Conservation (phyloP, 2,329 filamentous ascomycete species). For the Diplodia seriata region DNA sequence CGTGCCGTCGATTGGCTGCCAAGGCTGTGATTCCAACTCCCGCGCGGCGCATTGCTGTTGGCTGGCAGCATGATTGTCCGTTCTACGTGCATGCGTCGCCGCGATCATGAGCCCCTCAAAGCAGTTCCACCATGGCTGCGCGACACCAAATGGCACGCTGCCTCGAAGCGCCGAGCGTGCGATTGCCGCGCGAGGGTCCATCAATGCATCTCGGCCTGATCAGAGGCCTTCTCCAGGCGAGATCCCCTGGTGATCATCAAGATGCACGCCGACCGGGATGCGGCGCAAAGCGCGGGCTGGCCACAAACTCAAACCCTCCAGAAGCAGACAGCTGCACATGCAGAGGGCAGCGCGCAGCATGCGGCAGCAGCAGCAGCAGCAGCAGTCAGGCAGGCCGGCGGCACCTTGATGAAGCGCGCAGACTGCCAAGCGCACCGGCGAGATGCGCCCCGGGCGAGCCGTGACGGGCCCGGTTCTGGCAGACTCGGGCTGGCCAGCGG, state of each 20-base stretch:
- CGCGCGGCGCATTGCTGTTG: constrained; percentile 12
- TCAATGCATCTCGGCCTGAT: constrained; percentile 18
- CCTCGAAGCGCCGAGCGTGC: constrained; percentile 10
- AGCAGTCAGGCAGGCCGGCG: constrained; percentile 15
- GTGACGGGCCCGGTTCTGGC: not conserved
- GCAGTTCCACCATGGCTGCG: constrained; percentile 10
- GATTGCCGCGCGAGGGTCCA: constrained; percentile 6
- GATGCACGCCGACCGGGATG: constrained; percentile 27
- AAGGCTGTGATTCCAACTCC: constrained; percentile 16
- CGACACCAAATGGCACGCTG: constrained; percentile 11
- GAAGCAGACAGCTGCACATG: constrained; percentile 13
- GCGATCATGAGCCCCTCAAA: constrained; percentile 8
- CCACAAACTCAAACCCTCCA: not conserved
- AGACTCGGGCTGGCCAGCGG: not conserved
- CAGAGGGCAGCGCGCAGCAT: not conserved
- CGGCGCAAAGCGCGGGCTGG: constrained; percentile 20
- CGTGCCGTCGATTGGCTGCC: constrained; percentile 4
- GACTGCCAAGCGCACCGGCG: constrained; percentile 19
- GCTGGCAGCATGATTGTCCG: constrained; percentile 20
- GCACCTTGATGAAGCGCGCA: constrained; percentile 11
- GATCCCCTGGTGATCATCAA: constrained; percentile 30
- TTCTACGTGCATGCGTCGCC: constrained; percentile 7
- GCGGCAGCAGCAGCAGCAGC: constrained; percentile 2
- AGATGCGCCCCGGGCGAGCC: constrained; percentile 10
- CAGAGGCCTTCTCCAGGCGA: constrained; percentile 15